Base-by-base conservation (phyloP, 2,329 filamentous ascomycete genomes). In the Fusarium sp. region DNA sequence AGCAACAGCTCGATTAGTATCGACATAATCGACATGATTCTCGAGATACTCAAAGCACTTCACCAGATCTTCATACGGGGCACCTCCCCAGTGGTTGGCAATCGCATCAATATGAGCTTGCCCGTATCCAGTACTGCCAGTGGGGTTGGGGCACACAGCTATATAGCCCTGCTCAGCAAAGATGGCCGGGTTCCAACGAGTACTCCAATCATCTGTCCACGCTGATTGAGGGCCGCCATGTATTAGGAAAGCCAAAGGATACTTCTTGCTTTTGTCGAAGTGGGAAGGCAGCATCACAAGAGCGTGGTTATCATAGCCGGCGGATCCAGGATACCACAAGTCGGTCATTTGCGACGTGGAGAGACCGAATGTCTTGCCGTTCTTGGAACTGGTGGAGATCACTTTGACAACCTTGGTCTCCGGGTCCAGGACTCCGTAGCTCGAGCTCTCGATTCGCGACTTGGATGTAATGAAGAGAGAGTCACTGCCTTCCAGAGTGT, bases 141-240 rank as follows among this genome's bases (percentile, higher is more conserved):
- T 96, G 14, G 93, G 93, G 80, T 97, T 97, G 15, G 94, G 93
- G 56, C 90, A 88, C 53, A 97, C 90, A 28, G 93, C 93, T 8
- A 97, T 88, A 79, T 96, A 97, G 51, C 94, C 94, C 83, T 96
- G 93, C 81, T 97, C 94, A 8, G 94, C 94, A 79, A 94, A 97
- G 15, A 96, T 88, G 68, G 93, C 93, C 4, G 93, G 92, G 80
- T 97, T 97, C 94, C 94, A 97, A 24, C 94, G 87, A 6, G 92
- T 94, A 80, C 89, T 92, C 93, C 94, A 97, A 35, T 87, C 85
- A 78, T 96, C 92, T 38, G 82, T 84, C 92, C 93, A 96, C 1
- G 93, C 90, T 28, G 91, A 90, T 80, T 96, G 93, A 0, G 94
- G 94, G 1, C 94, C 94, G 62, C 94, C 94, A 78, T 97, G 94